phyloP scores from a whole-genome alignment of 331 rosid species.

The Quercus lobata region DNA sequence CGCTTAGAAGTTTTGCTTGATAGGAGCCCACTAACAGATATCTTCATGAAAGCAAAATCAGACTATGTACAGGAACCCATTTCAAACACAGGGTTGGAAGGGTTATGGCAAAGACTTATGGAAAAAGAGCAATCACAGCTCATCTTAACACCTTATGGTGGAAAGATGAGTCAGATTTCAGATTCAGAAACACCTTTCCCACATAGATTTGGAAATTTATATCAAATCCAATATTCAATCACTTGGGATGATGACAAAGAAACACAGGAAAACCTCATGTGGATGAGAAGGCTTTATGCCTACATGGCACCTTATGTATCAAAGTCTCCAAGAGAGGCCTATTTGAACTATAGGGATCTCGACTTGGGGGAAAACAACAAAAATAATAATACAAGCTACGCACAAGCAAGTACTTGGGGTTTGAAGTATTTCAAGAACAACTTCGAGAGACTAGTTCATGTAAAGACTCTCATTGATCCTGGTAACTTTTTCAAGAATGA shows the following conservation, averaged over 20 bases:
- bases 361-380: not conserved
- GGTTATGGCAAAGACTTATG: constrained; percentile 13
- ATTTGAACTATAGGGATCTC: not conserved
- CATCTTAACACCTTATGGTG: not conserved
- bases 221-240: not conserved
- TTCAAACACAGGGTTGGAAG: not conserved
- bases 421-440: constrained; percentile 8
- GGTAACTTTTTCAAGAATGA: not conserved
- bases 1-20: not conserved
- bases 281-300: not conserved
- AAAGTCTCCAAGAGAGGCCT: not conserved
- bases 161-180: not conserved
- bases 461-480: not conserved
- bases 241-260: not conserved
- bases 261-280: not conserved
- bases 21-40: not conserved
- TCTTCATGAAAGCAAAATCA: not conserved
- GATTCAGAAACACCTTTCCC: constrained; percentile 2
- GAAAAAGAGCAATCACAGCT: not conserved
- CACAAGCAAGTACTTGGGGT: not conserved
- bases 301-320: constrained; percentile 13
- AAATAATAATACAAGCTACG: not conserved
- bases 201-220: not conserved
- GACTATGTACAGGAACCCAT: constrained; percentile 15
- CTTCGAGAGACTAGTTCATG: not conserved